phyloP scores from a whole-genome alignment of 2,329 filamentous ascomycete genomes.

The Pseudogymnoascus sp. region DNA sequence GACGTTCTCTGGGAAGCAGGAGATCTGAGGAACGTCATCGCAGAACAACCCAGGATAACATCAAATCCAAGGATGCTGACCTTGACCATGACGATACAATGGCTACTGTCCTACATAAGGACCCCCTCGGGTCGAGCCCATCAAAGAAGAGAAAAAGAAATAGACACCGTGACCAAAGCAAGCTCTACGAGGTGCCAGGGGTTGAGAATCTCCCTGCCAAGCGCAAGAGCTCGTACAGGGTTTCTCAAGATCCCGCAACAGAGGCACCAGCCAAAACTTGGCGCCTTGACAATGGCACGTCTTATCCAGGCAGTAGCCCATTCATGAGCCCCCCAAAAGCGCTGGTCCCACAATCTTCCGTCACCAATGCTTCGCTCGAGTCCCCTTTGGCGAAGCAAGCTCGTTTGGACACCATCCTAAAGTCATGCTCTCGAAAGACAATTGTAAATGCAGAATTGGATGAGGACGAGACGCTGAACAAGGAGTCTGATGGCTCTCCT shows the following conservation, averaged over 20 bases:
- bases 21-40: background rate
- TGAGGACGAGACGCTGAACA: background rate
- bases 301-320: background rate
- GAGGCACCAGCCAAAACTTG: constrained; percentile 25
- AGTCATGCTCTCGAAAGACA: background rate
- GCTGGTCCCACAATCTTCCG: background rate
- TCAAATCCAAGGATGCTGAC: background rate
- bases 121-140: background rate
- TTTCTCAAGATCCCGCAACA: background rate
- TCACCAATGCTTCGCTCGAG: background rate
- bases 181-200: background rate
- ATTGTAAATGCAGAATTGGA: background rate
- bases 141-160: background rate
- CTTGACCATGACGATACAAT: background rate
- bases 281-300: constrained; percentile 9
- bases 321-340: background rate
- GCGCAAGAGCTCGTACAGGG: background rate
- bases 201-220: constrained; percentile 1
- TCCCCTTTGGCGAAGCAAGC: background rate
- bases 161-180: background rate
- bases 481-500: background rate
- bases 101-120: background rate
- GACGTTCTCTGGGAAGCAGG: background rate
- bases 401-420: background rate
- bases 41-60: background rate